Evolutionary conservation across 2,329 filamentous ascomycete species (phyloP), one percentile per base, ranked within the genome.

Genomic region (Rhinocladiella mackenziei): DNA sequence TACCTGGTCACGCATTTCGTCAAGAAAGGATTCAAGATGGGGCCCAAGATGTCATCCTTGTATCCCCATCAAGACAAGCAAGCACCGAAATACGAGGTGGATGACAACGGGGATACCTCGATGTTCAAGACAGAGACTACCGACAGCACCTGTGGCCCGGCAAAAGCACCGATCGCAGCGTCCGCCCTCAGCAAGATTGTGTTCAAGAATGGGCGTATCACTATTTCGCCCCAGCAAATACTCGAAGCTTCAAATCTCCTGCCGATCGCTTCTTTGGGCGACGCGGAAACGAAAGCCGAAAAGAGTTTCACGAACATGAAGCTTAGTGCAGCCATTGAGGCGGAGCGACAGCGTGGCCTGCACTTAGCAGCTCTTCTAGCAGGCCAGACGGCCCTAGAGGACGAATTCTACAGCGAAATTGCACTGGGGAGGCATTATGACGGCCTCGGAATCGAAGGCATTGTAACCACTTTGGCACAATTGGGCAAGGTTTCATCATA

Each of bases 171-270:
- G 89, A 32, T 76, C 83, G 51, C 43, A 56, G 86, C 86, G 1
- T 82, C 82, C 0, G 81, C 80, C 1, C 65, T 89, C 23, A 82
- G 77, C 68, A 89, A 89, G 69, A 89, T 89, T 62, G 86, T 89
- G 26, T 81, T 86, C 62, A 91, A 91, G 70, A 73, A 87, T 41
- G 85, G 84, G 1, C 74, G 91, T 14, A 72, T 91, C 58, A 97
- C 91, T 0, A 79, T 96, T 5, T 81, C 89, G 53, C 89, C 91
- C 0, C 65, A 68, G 32, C 66, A 68, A 32, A 58, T 66, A 45
- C 51, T 57, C 5, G 51, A 54, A 31, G 46, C 45, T 14, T 50
- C 51, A 18, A 44, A 45, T 13, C 43, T 57, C 10, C 22, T 57
- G 19, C 53, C 53, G 2, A 15, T 14, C 7, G 9, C 14, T 4